These are phyloP conservation scores for Fusarium foetens DNA, from an alignment of 2,329 filamentous ascomycete species.

Conservation along the genomic window DNA sequence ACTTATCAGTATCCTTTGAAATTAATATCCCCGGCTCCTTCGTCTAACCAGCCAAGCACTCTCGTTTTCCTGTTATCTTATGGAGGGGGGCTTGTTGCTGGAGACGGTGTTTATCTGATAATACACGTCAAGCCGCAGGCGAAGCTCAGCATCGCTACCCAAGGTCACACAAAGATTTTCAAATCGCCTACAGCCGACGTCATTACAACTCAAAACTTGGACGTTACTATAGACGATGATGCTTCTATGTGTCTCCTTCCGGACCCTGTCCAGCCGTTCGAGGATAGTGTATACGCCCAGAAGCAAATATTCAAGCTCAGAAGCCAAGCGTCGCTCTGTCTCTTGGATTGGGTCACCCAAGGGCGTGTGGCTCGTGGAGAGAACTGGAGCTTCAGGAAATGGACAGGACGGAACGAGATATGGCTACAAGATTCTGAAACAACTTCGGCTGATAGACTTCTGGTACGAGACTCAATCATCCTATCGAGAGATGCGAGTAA, in stretches of 20 bases:
- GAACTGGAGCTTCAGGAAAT: slow-evolving; percentile 83
- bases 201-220: slow-evolving; percentile 67
- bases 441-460: slow-evolving; percentile 63
- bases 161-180: slow-evolving; percentile 96
- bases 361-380: slow-evolving; percentile 87
- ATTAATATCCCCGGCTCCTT: slow-evolving; percentile 81
- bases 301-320: slow-evolving; percentile 78
- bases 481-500: slow-evolving; percentile 67
- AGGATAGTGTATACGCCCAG: slow-evolving; percentile 84
- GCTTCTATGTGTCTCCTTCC: slow-evolving; percentile 77
- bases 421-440: slow-evolving; percentile 60
- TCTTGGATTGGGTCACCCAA: slow-evolving; percentile 94
- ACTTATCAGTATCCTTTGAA: slow-evolving; percentile 96
- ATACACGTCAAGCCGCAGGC: slow-evolving; percentile 73
- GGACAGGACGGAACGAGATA: slow-evolving; percentile 90
- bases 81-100: slow-evolving; percentile 90
- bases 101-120: slow-evolving; percentile 80
- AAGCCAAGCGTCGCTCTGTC: slow-evolving; percentile 72
- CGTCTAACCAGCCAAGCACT: slow-evolving; percentile 72
- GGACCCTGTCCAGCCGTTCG: slow-evolving; percentile 93
- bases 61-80: slow-evolving; percentile 93
- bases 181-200: slow-evolving; percentile 72
- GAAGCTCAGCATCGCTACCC: slow-evolving; percentile 73
- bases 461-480: slow-evolving; percentile 87
- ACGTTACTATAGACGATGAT: slow-evolving; percentile 59